Base-by-base conservation (phyloP, 768 basidiomycete species). In the Melanogaster broomeanus region DNA sequence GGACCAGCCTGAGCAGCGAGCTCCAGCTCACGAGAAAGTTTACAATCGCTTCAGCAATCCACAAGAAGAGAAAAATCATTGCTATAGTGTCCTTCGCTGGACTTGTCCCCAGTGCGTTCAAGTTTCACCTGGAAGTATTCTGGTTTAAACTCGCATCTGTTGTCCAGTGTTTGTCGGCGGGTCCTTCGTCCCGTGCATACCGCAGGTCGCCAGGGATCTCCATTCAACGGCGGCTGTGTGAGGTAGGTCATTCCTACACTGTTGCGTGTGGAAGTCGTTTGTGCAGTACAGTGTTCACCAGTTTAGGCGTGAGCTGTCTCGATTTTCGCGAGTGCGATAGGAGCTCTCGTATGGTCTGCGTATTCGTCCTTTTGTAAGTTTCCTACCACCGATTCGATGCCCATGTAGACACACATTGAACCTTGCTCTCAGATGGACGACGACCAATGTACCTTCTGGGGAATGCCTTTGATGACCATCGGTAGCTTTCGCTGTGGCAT, bases 171-270 rank as follows among this genome's bases (percentile, higher is more conserved):
- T 92, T 52, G 81, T 87, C 0, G 72, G 80, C 7, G 84, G 81
- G 0, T 81, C 81, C 1, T 90, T 92, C 63, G 76, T 89, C 3
- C 89, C 89, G 0, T 82, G 83, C 0, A 86, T 92, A 49, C 87
- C 88, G 0, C 78, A 86, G 44, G 83, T 93, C 40, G 82, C 89
- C 8, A 67, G 65, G 24, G 88, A 93, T 52, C 66, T 93, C 10
- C 42, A 78, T 22, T 74, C 85, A 0, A 79, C 87, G 0, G 77
- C 77, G 0, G 58, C 78, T 15, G 65, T 85, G 76, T 90, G 45
- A 87, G 83, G 83, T 82, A 48, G 34, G 57, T 49, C 31, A 9
- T 39, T 16, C 18, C n/a, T 21, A 2, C 12, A 7, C n/a, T 16
- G 4, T 6, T 12, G 13, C 19, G 30, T 4, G 7, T 44, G 22